These are phyloP conservation scores for Phytophthora megakarya DNA, from an alignment of 352 stramenopile genomes.

Conservation along the genomic window DNA sequence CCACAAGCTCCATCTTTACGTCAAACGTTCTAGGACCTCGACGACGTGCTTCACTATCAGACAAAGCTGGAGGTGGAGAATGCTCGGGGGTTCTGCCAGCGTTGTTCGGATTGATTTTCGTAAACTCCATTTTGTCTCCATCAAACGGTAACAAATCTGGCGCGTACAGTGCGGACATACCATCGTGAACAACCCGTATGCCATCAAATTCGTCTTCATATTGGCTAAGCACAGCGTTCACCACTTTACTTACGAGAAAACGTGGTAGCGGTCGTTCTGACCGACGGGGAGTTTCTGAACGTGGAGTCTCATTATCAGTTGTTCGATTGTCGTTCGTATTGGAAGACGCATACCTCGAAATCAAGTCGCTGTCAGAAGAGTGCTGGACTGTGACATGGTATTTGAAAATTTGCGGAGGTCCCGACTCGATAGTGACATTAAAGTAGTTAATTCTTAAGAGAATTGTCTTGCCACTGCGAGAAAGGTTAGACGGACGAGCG, in stretches of 20 bases:
- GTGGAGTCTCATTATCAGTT: background rate
- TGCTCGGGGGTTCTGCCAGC: background rate
- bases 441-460: constrained; percentile 57
- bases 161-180: constrained; percentile 46
- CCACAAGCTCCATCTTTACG: constrained; percentile 54
- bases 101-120: background rate
- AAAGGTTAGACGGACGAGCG: constrained; percentile 24
- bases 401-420: constrained; percentile 48
- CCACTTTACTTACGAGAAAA: constrained; percentile 38
- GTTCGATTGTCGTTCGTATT: background rate
- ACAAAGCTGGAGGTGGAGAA: background rate
- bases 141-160: constrained; percentile 34
- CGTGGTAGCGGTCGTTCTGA: constrained; percentile 36
- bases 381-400: constrained; percentile 53
- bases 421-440: constrained; percentile 40
- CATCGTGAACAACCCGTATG: constrained; percentile 53
- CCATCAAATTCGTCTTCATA: constrained; percentile 45
- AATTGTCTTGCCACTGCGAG: constrained; percentile 26
- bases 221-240: constrained; percentile 41
- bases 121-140: background rate
- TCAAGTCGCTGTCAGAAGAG: background rate
- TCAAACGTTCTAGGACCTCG: constrained; percentile 46
- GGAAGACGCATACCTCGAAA: constrained; percentile 38
- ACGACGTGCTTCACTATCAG: background rate
- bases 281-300: background rate